These are phyloP conservation scores for Cystobasidium slooffiae DNA, from an alignment of 1,284 basidiomycete genomes.

Conservation along the genomic window DNA sequence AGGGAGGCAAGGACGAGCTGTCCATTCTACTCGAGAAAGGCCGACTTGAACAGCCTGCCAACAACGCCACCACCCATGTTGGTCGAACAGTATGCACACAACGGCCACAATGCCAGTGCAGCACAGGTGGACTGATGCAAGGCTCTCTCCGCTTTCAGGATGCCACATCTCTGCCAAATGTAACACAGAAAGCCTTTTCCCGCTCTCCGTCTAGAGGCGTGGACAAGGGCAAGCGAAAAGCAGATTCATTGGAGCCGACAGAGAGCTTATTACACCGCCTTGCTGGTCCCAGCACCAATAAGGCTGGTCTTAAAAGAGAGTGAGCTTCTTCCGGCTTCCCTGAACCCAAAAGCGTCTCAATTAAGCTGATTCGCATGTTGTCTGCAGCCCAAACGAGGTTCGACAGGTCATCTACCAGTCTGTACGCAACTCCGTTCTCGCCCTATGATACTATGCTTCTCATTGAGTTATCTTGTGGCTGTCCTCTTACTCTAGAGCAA, in stretches of 20 bases:
- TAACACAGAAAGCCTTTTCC: not conserved
- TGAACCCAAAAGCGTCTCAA: too few species aligned
- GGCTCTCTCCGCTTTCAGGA: too few species aligned
- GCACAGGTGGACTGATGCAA: too few species aligned
- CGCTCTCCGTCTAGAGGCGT: constrained; percentile 1
- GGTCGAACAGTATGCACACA: not conserved
- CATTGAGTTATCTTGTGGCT: too few species aligned
- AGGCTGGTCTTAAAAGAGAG: constrained; percentile 49
- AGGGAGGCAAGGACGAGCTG: constrained; percentile 38
- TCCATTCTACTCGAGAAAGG: constrained; percentile 26
- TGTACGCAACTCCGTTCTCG: not conserved
- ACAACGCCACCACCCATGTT: constrained; percentile 9
- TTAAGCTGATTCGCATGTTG: not conserved
- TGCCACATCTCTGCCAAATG: not conserved
- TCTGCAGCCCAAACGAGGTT: constrained; percentile 38
- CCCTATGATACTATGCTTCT: not conserved
- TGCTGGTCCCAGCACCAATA: constrained; percentile 49
- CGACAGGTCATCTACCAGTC: constrained; percentile 50
- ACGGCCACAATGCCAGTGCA: too few species aligned
- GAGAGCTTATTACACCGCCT: constrained; percentile 46
- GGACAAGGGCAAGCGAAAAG: constrained; percentile 40
- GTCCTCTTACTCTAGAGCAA: constrained; percentile 39
- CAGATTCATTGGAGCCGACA: constrained; percentile 22
- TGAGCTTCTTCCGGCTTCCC: constrained; percentile 22
- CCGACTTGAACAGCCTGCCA: constrained; percentile 10